These are phyloP conservation scores for Suillus decipiens DNA, from an alignment of 768 basidiomycete genomes.

Conservation along the genomic window DNA sequence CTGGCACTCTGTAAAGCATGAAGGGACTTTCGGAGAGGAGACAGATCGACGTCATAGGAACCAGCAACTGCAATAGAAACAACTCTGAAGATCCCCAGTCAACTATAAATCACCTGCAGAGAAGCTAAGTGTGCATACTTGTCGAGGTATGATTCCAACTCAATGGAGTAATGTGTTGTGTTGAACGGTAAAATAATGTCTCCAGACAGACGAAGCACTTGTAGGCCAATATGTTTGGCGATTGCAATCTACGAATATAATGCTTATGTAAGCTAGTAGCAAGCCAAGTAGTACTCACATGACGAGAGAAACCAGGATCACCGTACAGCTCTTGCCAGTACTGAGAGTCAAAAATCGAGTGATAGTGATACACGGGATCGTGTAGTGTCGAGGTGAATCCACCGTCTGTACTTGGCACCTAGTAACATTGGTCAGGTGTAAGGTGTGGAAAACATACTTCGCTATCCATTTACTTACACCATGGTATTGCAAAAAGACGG, in stretches of 20 bases:
- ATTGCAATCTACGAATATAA: constrained; percentile 47
- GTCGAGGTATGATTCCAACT: constrained; percentile 54
- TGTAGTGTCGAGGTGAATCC: constrained; percentile 39
- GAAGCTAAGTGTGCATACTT: constrained; percentile 38
- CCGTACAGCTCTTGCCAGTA: constrained; percentile 62
- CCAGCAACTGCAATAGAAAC: constrained; percentile 23
- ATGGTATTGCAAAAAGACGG: constrained; percentile 60
- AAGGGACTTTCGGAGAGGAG: constrained; percentile 47
- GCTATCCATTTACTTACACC: constrained; percentile 37
- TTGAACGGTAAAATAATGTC: constrained; percentile 63
- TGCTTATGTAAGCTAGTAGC: background rate
- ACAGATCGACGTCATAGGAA: constrained; percentile 39
- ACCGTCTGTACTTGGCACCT: constrained; percentile 34
- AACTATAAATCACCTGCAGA: background rate
- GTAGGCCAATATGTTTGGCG: constrained; percentile 57
- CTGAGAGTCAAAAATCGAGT: constrained; percentile 59
- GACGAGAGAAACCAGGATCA: constrained; percentile 63
- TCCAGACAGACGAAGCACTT: constrained; percentile 54
- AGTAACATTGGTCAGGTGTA: background rate
- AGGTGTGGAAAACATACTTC: background rate
- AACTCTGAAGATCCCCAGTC: constrained; percentile 26
- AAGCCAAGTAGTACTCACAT: constrained; percentile 40
- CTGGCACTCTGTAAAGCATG: constrained; percentile 49
- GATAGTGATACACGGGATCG: constrained; percentile 62
- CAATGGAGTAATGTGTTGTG: constrained; percentile 64